These are phyloP conservation scores for Blepharisma stoltei DNA, from an alignment of 73 alveolate genomes.

Conservation along the genomic window DNA sequence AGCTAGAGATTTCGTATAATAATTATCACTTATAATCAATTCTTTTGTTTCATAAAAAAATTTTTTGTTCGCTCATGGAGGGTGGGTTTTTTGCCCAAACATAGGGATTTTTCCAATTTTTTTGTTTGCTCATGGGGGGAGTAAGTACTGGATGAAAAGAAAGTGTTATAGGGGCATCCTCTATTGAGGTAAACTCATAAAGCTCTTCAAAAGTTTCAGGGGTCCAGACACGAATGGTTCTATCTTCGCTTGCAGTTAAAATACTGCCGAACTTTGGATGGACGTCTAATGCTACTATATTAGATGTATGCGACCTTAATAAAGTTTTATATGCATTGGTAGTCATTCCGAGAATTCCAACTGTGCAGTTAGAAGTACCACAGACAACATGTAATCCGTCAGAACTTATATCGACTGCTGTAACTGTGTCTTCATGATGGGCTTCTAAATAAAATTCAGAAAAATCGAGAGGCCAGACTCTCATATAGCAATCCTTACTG, in stretches of 20 bases:
- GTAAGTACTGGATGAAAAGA: slow-evolving; percentile 58
- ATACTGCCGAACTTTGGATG: slow-evolving; percentile 36
- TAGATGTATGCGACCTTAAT: slow-evolving; percentile 80
- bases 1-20: too few relatives aligned
- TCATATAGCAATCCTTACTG: slow-evolving; percentile 72
- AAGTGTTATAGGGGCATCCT: slow-evolving; percentile 47
- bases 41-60: too few relatives aligned
- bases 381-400: slow-evolving; percentile 85
- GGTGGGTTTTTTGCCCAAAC: too few relatives aligned
- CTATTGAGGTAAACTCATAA: slow-evolving; percentile 57
- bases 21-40: too few relatives aligned
- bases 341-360: slow-evolving; percentile 79
- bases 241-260: slow-evolving; percentile 55
- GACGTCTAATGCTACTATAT: slow-evolving; percentile 48
- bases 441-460: slow-evolving; percentile 89
- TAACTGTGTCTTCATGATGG: slow-evolving; percentile 84
- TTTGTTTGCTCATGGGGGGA: too few relatives aligned
- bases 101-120: too few relatives aligned
- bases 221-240: slow-evolving; percentile 64
- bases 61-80: too few relatives aligned
- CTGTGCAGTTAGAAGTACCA: slow-evolving; percentile 78
- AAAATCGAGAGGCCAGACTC: slow-evolving; percentile 91
- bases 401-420: slow-evolving; percentile 80
- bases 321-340: slow-evolving; percentile 74
- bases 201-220: slow-evolving; percentile 45